Base-by-base conservation (phyloP, 495 filamentous ascomycete genomes). In the Pseudoneurospora amorphoporcata region DNA sequence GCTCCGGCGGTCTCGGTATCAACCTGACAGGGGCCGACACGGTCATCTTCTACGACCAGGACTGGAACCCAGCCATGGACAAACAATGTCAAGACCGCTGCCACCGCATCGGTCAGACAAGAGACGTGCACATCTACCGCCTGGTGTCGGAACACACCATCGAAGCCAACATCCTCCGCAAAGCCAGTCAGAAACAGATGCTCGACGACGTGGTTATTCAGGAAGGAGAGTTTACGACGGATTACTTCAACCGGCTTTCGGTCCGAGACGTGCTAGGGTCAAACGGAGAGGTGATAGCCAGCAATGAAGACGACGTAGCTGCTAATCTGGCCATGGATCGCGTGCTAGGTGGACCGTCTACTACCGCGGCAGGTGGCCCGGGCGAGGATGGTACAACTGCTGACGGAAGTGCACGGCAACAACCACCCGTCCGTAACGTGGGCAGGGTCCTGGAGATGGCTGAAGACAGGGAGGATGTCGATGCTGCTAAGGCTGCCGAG, bases 51-150 rank as follows among this genome's bases (percentile, higher is more conserved):
- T 99, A 99, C 82, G 96, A 99, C 80, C 88, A 97, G 58, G 96
- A 99, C 82, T 99, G 96, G 96, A 99, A 99, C 76, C 96, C 96
- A 0, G 96, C 96, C 12, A 99, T 99, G 96, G 96, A 99, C 81
- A 97, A 97, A 78, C 96, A 99, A 81, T 99, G 96, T 79, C 96
- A 98, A 82, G 96, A 99, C 79, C 91, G 96, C 74, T 95, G 92
- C 75, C 96, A 99, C 80, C 94, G 96, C 70, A 99, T 99, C 77
- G 96, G 96, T 3, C 96, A 99, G 81, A 98, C 96, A 0, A 90
- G 96, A 38, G 96, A 99, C 78, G 96, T 99, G 45, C 95, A 98
- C 77, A 98, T 99, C 77, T 99, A 98, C 82, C 92, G 95, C 8
- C 91, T 99, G 47, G 95, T 99, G 38, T 94, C 91, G 29, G 96